A percentile compares a stretch with the other conserved stretches of the same genome.
Conservation (phyloP, 2,329 filamentous ascomycete species). For the Aspergillus awamori region DNA sequence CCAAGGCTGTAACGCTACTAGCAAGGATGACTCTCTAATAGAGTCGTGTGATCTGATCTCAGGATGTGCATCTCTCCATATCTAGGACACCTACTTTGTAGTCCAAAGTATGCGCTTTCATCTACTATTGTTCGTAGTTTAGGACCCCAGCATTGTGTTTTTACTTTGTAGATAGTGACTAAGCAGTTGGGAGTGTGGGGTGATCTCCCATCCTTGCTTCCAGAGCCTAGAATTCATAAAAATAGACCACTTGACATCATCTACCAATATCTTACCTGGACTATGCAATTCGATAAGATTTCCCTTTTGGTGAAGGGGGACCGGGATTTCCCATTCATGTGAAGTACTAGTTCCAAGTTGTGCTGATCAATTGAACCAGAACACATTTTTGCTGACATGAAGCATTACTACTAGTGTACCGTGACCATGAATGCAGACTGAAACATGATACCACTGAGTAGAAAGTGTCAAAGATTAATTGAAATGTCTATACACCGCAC, state of each 20-base stretch:
- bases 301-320: neutral
- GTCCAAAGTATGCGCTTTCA: neutral
- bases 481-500: too few relatives aligned
- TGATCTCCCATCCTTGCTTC: neutral
- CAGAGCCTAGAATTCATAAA: neutral
- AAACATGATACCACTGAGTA: too few relatives aligned
- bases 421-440: too few relatives aligned
- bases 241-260: neutral
- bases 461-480: too few relatives aligned
- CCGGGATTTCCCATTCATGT: too few relatives aligned
- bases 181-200: neutral
- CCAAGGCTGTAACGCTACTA: neutral
- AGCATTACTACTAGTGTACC: too few relatives aligned
- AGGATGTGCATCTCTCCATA: neutral
- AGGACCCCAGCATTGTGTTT: neutral
- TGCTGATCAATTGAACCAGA: too few relatives aligned
- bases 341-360: too few relatives aligned
- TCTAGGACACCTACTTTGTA: too few relatives aligned
- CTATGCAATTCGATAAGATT: neutral
- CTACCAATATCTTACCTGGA: neutral
- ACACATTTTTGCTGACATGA: too few relatives aligned
- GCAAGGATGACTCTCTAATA: neutral
- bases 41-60: neutral
- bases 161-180: neutral
- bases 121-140: neutral